Conservation (phyloP, 208 protist species). For the Leishmania aethiopica region DNA sequence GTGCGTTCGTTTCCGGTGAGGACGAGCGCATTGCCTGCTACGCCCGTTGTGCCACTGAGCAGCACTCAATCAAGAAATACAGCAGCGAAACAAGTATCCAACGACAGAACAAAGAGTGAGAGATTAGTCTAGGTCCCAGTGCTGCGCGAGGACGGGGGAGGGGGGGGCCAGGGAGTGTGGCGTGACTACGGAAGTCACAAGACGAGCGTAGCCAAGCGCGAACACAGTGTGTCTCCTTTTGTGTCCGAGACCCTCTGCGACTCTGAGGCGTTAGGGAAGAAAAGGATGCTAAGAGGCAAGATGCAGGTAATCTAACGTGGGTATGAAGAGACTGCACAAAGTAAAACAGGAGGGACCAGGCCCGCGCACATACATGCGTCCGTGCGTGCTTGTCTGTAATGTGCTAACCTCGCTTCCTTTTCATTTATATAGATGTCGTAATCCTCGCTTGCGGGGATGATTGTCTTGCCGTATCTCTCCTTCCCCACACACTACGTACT, state of each 20-base stretch:
- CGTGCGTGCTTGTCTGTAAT: not conserved
- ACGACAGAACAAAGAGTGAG: not conserved
- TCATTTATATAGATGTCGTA: not conserved
- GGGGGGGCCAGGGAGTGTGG: not conserved
- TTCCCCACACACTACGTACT: not conserved
- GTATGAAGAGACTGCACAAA: not conserved
- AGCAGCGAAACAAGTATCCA: not conserved
- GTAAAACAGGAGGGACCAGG: not conserved
- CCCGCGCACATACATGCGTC: not conserved
- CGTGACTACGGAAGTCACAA: not conserved
- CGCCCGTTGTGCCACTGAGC: not conserved
- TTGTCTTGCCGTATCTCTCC: not conserved
- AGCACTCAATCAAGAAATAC: not conserved
- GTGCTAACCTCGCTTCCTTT: too few relatives aligned
- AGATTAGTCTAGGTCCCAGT: not conserved
- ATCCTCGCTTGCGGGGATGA: not conserved
- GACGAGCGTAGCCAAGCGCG: not conserved
- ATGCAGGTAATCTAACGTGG: not conserved
- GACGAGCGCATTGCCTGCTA: not conserved
- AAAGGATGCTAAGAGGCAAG: not conserved
- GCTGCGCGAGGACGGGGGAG: not conserved
- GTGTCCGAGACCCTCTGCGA: not conserved
- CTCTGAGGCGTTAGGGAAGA: not conserved
- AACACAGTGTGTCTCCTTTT: not conserved
- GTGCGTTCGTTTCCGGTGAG: not conserved